Conservation (phyloP, 352 stramenopile genomes). For the Sclerospora graminicola region DNA sequence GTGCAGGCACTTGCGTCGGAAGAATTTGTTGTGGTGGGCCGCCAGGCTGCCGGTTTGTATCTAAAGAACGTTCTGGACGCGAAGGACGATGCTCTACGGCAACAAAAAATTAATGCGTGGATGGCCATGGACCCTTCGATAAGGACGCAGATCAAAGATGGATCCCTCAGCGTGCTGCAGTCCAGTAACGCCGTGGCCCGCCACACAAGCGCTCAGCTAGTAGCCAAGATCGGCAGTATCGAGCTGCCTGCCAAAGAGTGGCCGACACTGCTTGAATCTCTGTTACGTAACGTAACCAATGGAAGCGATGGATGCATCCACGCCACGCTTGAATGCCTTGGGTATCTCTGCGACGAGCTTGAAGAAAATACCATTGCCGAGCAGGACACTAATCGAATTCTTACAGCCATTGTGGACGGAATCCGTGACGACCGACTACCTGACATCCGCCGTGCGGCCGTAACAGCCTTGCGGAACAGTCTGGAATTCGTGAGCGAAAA, state of each 20-base stretch:
- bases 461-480: slow-evolving; percentile 90
- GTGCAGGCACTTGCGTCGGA: slow-evolving; percentile 66
- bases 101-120: slow-evolving; percentile 72
- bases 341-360: slow-evolving; percentile 77
- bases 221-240: slow-evolving; percentile 90
- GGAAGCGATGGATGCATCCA: slow-evolving; percentile 87
- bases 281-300: slow-evolving; percentile 90
- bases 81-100: slow-evolving; percentile 73
- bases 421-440: slow-evolving; percentile 83
- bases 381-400: slow-evolving; percentile 91
- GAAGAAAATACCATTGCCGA: slow-evolving; percentile 66
- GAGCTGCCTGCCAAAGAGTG: slow-evolving; percentile 92
- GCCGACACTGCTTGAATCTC: slow-evolving; percentile 84
- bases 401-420: slow-evolving; percentile 95
- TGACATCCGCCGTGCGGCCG: slow-evolving; percentile 87
- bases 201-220: slow-evolving; percentile 86
- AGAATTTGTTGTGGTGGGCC: slow-evolving; percentile 66
- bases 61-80: slow-evolving; percentile 83
- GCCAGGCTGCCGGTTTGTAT: slow-evolving; percentile 73
- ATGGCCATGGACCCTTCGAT: slow-evolving; percentile 60
- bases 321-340: slow-evolving; percentile 76
- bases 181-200: slow-evolving; percentile 54
- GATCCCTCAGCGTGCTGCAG: slow-evolving; percentile 46
- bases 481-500: slow-evolving; percentile 93
- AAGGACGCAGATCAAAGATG: slow-evolving; percentile 74